Evolutionary conservation across 148 eudicot genomes (phyloP).

Genomic region (Talinum fruticosum): DNA sequence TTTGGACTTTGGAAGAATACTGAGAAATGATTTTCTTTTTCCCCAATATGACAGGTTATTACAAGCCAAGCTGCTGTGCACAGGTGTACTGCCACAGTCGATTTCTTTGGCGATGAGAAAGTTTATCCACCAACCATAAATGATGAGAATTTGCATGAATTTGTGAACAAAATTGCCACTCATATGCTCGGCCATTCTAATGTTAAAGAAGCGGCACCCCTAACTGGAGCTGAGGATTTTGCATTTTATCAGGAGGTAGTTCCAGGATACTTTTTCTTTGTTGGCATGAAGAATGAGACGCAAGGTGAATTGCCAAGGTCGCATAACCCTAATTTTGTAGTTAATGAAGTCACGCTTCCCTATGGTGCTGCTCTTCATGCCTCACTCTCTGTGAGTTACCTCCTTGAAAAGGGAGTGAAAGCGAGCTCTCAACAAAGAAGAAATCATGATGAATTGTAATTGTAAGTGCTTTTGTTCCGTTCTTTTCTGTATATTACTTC

Average conservation of each 20-base stretch:
- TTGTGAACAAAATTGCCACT: slow-evolving; percentile 50
- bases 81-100: slow-evolving; percentile 83
- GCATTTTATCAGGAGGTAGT: slow-evolving; percentile 72
- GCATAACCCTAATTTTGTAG: slow-evolving; percentile 45
- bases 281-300: slow-evolving; percentile 66
- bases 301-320: slow-evolving; percentile 27
- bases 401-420: slow-evolving; percentile 38
- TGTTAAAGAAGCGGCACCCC: slow-evolving; percentile 60
- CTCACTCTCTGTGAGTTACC: slow-evolving; percentile 61
- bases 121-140: slow-evolving; percentile 65
- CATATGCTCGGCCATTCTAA: slow-evolving; percentile 51
- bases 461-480: neutral
- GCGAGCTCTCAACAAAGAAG: slow-evolving; percentile 8
- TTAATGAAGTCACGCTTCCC: slow-evolving; percentile 65
- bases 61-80: slow-evolving; percentile 78
- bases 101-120: slow-evolving; percentile 36
- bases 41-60: slow-evolving; percentile 53
- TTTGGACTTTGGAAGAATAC: neutral
- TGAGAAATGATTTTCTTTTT: neutral
- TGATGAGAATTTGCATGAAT: slow-evolving; percentile 49
- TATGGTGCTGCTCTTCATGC: slow-evolving; percentile 80
- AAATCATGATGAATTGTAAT: slow-evolving; percentile 65
- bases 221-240: slow-evolving; percentile 90
- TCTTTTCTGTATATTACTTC: neutral
- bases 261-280: slow-evolving; percentile 75